Evolutionary conservation across 495 filamentous ascomycete genomes (phyloP).

Genomic region (Geopyxis carbonaria): DNA sequence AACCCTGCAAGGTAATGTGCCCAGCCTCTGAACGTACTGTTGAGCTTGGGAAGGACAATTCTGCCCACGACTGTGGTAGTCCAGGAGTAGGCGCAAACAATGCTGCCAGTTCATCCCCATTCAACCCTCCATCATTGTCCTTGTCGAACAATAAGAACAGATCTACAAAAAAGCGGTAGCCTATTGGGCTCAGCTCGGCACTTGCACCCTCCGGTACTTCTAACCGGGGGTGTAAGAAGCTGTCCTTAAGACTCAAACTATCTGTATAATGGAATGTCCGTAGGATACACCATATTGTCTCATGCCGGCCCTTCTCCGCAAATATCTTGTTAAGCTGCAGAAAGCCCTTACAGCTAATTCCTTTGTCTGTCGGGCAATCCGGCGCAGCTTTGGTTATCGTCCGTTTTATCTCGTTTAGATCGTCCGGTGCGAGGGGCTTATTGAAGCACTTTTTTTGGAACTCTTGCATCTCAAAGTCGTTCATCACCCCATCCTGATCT

Average conservation of each 20-base stretch:
- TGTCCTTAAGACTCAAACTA: constrained; percentile 73
- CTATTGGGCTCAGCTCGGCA: constrained; percentile 82
- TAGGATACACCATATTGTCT: constrained; percentile 92
- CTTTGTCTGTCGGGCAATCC: constrained; percentile 46
- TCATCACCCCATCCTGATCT: constrained; percentile 88
- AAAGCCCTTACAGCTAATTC: constrained; percentile 68
- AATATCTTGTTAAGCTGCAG: constrained; percentile 85
- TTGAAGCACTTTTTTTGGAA: constrained; percentile 83
- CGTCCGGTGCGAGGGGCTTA: constrained; percentile 57
- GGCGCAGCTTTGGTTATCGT: constrained; percentile 53
- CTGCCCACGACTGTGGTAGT: constrained; percentile 66
- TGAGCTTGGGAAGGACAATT: constrained; percentile 74
- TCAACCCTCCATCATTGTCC: constrained; percentile 91
- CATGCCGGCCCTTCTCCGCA: constrained; percentile 92
- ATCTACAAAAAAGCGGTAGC: constrained; percentile 95
- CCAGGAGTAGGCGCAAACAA: constrained; percentile 91
- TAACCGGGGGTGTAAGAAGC: constrained; percentile 81
- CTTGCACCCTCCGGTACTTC: constrained; percentile 82
- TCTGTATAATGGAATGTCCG: constrained; percentile 95
- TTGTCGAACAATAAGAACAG: constrained; percentile 88
- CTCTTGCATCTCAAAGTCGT: constrained; percentile 72
- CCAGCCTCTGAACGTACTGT: constrained; percentile 91
- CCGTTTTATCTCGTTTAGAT: constrained; percentile 74
- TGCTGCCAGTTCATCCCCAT: constrained; percentile 61
- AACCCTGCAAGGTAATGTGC: constrained; percentile 88